Evolutionary conservation across 148 eudicot species (phyloP).

Genomic region (Fagopyrum tataricum): DNA sequence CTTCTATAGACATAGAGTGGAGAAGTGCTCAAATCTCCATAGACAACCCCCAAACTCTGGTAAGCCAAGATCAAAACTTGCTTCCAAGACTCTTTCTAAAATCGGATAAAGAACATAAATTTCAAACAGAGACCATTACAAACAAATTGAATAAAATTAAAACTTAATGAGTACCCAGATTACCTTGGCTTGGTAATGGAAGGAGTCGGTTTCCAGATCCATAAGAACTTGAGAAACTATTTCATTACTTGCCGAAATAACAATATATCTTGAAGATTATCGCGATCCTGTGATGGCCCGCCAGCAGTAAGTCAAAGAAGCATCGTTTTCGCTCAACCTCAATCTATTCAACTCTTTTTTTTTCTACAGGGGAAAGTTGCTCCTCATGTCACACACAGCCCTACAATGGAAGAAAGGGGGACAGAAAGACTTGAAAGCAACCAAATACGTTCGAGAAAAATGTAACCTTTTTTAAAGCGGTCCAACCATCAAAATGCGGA

Average conservation of each 20-base stretch:
- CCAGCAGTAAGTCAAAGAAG: slow-evolving; percentile 8
- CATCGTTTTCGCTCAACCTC: neutral
- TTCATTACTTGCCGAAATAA: neutral
- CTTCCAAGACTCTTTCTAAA: slow-evolving; percentile 76
- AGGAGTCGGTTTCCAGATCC: slow-evolving; percentile 85
- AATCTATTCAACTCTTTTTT: neutral
- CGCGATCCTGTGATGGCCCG: slow-evolving; percentile 4
- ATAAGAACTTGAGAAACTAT: slow-evolving; percentile 22
- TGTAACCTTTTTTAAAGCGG: neutral
- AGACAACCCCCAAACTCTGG: slow-evolving; percentile 88
- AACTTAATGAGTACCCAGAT: neutral
- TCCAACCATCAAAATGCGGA: neutral
- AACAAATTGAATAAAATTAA: neutral
- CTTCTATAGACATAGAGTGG: slow-evolving; percentile 77
- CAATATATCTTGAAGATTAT: neutral
- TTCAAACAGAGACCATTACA: neutral
- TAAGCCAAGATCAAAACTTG: slow-evolving; percentile 74
- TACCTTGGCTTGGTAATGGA: slow-evolving; percentile 49
- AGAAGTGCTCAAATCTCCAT: slow-evolving; percentile 90
- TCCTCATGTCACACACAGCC: slow-evolving; percentile 9
- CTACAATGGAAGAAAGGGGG: neutral
- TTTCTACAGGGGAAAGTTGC: neutral
- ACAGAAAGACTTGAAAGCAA: neutral
- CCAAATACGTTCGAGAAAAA: neutral
- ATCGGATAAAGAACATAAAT: neutral